A percentile compares a stretch with the other conserved stretches of the same genome.
Conservation (phyloP, 257 asterid genomes). For the Rehmannia glutinosa region DNA sequence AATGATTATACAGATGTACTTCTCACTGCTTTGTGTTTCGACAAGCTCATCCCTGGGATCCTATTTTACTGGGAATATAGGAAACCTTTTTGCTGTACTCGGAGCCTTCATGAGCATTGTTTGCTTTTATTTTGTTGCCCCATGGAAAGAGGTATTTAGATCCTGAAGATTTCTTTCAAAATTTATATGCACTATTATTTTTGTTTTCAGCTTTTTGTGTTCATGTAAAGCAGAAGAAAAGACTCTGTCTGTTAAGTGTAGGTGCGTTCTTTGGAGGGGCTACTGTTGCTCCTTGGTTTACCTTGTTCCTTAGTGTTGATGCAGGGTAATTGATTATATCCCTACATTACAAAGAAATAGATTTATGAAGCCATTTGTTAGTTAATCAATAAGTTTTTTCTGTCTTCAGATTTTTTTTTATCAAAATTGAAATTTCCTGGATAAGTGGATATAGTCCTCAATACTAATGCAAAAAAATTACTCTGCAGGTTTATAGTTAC, state of each 20-base stretch:
- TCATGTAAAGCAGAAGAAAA: neutral
- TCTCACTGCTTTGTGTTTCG: neutral
- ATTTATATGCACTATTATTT: neutral
- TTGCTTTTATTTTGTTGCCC: neutral
- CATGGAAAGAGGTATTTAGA: constrained; percentile 9
- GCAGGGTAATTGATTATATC: too few species aligned
- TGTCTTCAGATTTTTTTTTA: neutral
- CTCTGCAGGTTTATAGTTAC: neutral
- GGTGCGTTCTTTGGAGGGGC: constrained; percentile 11
- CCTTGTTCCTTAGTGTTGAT: neutral
- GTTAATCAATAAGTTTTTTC: neutral
- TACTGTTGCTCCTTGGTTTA: neutral
- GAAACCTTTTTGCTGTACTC: too few species aligned
- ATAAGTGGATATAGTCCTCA: too few species aligned
- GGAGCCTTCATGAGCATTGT: neutral
- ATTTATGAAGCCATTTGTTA: neutral
- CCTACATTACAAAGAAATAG: neutral
- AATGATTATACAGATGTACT: constrained; percentile 15
- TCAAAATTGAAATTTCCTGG: neutral
- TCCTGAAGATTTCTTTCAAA: neutral
- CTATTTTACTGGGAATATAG: too few species aligned
- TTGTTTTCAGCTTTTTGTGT: neutral
- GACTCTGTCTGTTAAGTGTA: neutral
- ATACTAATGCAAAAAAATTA: too few species aligned
- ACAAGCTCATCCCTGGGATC: too few species aligned